Base-by-base conservation (phyloP, 148 eudicot genomes). In the Chenopodium berlandieri region DNA sequence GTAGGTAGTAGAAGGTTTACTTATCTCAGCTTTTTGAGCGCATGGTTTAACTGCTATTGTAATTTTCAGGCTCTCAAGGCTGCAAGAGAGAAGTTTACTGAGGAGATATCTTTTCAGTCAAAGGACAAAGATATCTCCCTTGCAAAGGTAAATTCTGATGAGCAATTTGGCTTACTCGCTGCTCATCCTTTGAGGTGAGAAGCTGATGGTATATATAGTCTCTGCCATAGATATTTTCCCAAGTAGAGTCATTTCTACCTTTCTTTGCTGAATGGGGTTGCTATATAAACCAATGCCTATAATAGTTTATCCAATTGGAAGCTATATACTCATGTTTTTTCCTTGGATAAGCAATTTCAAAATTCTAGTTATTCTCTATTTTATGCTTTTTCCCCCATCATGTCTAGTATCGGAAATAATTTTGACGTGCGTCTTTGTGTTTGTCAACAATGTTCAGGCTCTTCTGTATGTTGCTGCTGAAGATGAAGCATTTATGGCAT, bases 81-180 rank as follows among this genome's bases (percentile, higher is more conserved):
- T 85, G 98, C 98, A 62, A 91, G 98, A 87, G 91, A 90, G 79
- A 94, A 93, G 78, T 94, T 93, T 67, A 91, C 90, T 72, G 87
- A 64, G 85, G 97, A 93, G 90, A 94, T 94, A 75, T 93, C 94
- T 83, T 90, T 93, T 89, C 89, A 89, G 86, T 89, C 91, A 66
- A 89, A 89, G 84, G 98, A 94, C 87, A 91, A 93, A 85, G 92
- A 93, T 82, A 90, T 94, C 89, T 94, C 98, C 85, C 93, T 93
- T 87, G 95, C 94, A 34, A 93, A 93, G 97, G 97, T 93, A 90
- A 40, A 86, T 79, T 40, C 56, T 81, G 82, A 85, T 83, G 78
- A 76, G 81, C 82, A 78, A 74, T 77, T 85, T 82, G 76, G 84
- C 86, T 84, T 85, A 80, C 80, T 82, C 83, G 77, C 88, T 83